Conservation (phyloP, 805 yeast genomes). For the Sugiyamaella smithiae region DNA sequence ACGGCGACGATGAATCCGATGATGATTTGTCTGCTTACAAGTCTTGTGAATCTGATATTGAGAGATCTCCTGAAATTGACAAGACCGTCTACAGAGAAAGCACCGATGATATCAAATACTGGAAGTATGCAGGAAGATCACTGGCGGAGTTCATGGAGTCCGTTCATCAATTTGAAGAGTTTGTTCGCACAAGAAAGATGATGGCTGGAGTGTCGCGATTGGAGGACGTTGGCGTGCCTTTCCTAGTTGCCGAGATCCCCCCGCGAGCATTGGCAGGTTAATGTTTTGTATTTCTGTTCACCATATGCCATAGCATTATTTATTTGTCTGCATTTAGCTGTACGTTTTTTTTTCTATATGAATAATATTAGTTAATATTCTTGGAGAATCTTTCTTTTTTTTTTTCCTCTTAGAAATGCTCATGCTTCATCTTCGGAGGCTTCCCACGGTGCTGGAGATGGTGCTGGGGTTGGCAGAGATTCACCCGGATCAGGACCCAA, state of each 20-base stretch:
- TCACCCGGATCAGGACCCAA: slow-evolving; percentile 14
- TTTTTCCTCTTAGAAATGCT: neutral
- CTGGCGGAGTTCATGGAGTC: slow-evolving; percentile 39
- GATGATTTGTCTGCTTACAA: slow-evolving; percentile 2
- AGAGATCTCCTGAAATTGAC: slow-evolving; percentile 1
- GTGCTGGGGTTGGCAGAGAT: slow-evolving; percentile 9
- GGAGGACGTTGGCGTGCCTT: slow-evolving; percentile 36
- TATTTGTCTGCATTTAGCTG: neutral
- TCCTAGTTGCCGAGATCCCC: slow-evolving; percentile 38
- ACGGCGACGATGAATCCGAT: slow-evolving; percentile 1
- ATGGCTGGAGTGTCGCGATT: slow-evolving; percentile 27
- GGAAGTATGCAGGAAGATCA: slow-evolving; percentile 41
- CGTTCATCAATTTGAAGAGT: slow-evolving; percentile 38
- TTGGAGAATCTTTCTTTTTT: neutral
- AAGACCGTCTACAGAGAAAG: neutral
- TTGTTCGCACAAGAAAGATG: slow-evolving; percentile 29
- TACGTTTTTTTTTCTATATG: neutral
- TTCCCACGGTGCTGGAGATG: slow-evolving; percentile 9
- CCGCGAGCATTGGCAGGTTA: slow-evolving; percentile 9
- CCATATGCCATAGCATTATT: neutral
- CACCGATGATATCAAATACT: slow-evolving; percentile 26
- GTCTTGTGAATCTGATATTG: slow-evolving; percentile 7
- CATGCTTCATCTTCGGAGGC: neutral
- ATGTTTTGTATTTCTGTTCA: neutral
- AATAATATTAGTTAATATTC: neutral